A percentile compares a stretch with the other conserved stretches of the same genome.
These are phyloP conservation scores for Beauveria pseudobassiana DNA, from an alignment of 2,329 filamentous ascomycete genomes.

Conservation along the genomic window DNA sequence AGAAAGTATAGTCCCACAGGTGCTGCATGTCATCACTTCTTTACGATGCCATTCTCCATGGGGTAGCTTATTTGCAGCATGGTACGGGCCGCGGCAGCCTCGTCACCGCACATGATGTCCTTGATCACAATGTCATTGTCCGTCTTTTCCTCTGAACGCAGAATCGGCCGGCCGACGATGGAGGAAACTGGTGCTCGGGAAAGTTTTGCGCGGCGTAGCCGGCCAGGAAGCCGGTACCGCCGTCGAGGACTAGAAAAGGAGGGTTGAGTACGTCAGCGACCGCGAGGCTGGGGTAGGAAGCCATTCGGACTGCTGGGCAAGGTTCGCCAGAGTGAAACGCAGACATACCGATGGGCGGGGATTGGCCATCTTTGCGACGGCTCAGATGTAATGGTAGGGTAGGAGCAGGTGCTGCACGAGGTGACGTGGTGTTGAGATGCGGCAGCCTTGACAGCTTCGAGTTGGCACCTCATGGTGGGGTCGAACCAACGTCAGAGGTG, in stretches of 20 bases:
- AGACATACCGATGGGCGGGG: constrained; percentile 47
- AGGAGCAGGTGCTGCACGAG: constrained; percentile 3
- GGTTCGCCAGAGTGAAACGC: constrained; percentile 8
- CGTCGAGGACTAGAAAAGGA: constrained; percentile 74
- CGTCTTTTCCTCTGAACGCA: constrained; percentile 84
- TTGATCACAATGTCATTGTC: constrained; percentile 63
- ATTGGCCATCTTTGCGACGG: constrained; percentile 38
- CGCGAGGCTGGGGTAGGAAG: constrained; percentile 13
- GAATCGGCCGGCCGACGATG: constrained; percentile 94
- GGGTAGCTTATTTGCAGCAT: constrained; percentile 99
- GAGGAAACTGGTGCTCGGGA: constrained; percentile 96
- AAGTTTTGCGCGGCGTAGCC: constrained; percentile 99
- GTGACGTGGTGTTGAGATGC: constrained; percentile 6
- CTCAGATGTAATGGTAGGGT: constrained; percentile 4
- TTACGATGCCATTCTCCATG: constrained; percentile 99
- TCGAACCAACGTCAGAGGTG: constrained; percentile 30
- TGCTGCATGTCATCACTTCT: constrained; percentile 99
- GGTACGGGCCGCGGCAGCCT: constrained; percentile 87
- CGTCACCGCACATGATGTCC: constrained; percentile 99
- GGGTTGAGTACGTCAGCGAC: constrained; percentile 17
- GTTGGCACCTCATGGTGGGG: constrained; percentile 23
- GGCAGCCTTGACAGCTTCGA: constrained; percentile 7
- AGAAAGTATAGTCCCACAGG: constrained; percentile 98
- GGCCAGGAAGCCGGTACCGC: constrained; percentile 98
- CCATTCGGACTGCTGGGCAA: background rate